These are phyloP conservation scores for Daedaleopsis sinensis DNA, from an alignment of 768 basidiomycete species.

Conservation along the genomic window DNA sequence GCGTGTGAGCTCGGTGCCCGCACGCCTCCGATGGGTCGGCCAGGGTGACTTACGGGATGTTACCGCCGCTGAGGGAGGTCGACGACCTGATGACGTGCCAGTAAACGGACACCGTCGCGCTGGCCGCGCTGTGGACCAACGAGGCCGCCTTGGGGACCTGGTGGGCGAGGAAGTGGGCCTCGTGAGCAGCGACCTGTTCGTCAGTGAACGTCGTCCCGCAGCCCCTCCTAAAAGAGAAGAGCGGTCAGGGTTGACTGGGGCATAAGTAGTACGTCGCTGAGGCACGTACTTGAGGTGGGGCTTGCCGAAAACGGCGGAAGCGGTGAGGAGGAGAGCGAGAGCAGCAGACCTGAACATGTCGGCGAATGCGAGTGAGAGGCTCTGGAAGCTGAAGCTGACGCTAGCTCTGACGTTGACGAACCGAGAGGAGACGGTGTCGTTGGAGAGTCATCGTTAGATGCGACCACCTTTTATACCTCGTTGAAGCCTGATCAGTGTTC, in stretches of 20 bases:
- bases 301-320: conserved; percentile 6
- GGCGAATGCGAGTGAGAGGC: neutral
- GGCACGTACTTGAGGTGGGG: conserved; percentile 1
- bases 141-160: conserved; percentile 31
- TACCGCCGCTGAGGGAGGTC: conserved; percentile 41
- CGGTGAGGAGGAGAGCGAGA: conserved; percentile 13
- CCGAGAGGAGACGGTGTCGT: neutral
- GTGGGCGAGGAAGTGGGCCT: conserved; percentile 47
- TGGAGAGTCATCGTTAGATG: neutral
- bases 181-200: conserved; percentile 37
- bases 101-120: conserved; percentile 39
- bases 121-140: conserved; percentile 12
- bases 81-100: conserved; percentile 49
- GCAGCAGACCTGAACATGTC: conserved; percentile 16
- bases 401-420: neutral
- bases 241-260: too few species aligned
- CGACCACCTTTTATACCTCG: neutral
- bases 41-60: conserved; percentile 40
- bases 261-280: too few species aligned
- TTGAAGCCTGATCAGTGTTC: neutral
- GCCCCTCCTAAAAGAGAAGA: too few species aligned
- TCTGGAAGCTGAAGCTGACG: neutral
- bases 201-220: conserved; percentile 45
- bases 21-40: neutral
- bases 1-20: conserved; percentile 1